Base-by-base conservation (phyloP, 352 stramenopile genomes). In the Phytophthora constricta region DNA sequence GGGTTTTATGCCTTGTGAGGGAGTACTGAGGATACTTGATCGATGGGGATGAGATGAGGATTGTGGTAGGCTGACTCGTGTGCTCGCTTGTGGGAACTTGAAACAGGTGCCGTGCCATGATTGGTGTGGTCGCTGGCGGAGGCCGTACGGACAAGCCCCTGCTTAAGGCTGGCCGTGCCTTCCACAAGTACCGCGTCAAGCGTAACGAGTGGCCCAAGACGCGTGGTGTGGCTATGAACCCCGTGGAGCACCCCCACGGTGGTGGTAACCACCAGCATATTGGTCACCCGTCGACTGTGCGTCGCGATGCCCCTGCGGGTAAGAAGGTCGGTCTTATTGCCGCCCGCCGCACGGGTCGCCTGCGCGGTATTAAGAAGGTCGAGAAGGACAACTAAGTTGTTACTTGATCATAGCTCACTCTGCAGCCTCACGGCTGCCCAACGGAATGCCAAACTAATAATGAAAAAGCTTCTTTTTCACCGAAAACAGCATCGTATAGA, bases 251-350 rank as follows among this genome's bases (percentile, higher is more conserved):
- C 86, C 97, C 97, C 58, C 95, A 98, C 89, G 98, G 98, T 97
- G 98, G 98, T 97, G 98, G 98, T 99, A 99, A 99, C 96, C 98
- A 99, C 87, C 97, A 99, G 91, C 98, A 99, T 86, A 99, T 99
- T 90, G 98, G 98, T 97, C 97, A 98, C 84, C 96, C 98, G 53
- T 99, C 97, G 58, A 99, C 97, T n/a, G 92, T 98, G 22, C 91
- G 83, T 63, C 84, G 94, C 62, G 93, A 98, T 63, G 92, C 91
- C 49, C 95, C 97, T 34, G 88, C 97, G 49, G 98, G 98, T 98
- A 94, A 98, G 80, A 99, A 99, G 93, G 97, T 99, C 77, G 97
- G 97, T 97, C 87, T 99, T 46, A 99, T 99, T 81, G 97, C 93
- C 73, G 97, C 97, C 76, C 92, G 97, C 68, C 92, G 97, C 76